Conservation (phyloP, 257 asterid genomes). For the Ballota nigra region DNA sequence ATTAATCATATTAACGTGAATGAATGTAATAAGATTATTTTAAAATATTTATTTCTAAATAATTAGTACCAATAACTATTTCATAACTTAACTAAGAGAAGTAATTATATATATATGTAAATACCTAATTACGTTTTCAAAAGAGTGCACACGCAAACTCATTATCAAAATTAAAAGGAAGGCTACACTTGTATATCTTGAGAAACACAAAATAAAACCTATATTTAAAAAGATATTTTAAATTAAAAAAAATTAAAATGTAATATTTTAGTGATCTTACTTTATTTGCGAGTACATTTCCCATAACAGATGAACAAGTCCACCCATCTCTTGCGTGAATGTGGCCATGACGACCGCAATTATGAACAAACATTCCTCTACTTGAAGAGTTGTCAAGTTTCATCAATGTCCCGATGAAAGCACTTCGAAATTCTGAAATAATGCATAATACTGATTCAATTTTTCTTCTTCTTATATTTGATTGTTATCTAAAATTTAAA, state of each 20-base stretch:
- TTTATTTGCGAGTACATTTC: background rate
- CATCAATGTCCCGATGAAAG: slow-evolving; percentile 6
- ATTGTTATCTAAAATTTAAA: no score
- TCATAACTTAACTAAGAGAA: no score
- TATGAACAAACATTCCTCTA: slow-evolving; percentile 22
- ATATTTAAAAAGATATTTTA: no score
- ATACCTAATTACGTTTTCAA: no score
- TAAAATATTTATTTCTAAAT: no score
- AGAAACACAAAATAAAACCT: no score
- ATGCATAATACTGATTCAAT: background rate
- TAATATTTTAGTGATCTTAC: background rate
- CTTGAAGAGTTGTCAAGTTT: background rate
- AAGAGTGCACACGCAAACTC: no score
- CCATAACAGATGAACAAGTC: background rate
- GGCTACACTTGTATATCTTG: no score
- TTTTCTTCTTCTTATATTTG: background rate
- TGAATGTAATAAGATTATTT: background rate
- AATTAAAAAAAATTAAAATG: no score
- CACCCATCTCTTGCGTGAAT: background rate
- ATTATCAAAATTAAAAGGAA: no score
- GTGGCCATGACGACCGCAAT: slow-evolving; percentile 27
- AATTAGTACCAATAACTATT: no score
- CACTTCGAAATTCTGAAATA: slow-evolving; percentile 26
- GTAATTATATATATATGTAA: no score
- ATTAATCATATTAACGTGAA: background rate